Evolutionary conservation across 2,329 filamentous ascomycete species (phyloP).

Genomic region (Bipolaris cookei): DNA sequence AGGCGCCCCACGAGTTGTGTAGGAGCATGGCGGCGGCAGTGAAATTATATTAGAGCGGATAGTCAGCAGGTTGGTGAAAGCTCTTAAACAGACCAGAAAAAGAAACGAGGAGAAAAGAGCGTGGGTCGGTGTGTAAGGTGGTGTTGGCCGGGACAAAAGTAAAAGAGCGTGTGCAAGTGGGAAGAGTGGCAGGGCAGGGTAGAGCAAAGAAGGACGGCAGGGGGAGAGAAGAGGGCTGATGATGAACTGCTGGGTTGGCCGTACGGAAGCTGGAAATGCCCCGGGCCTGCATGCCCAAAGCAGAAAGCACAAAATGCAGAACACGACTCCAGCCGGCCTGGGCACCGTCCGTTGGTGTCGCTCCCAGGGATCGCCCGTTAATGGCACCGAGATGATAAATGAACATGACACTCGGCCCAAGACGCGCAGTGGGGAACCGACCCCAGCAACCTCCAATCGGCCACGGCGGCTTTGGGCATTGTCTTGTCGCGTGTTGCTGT

Average conservation of each 20-base stretch:
- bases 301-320: constrained; percentile 15
- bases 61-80: constrained; percentile 21
- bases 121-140: constrained; percentile 11
- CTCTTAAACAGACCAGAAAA: constrained; percentile 14
- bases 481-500: too few species aligned
- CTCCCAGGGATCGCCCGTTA: constrained; percentile 15
- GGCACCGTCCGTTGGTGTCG: constrained; percentile 14
- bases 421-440: background rate
- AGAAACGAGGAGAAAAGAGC: constrained; percentile 24
- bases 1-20: constrained; percentile 27
- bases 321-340: constrained; percentile 21
- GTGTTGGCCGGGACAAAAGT: constrained; percentile 11
- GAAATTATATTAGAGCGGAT: constrained; percentile 27
- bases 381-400: constrained; percentile 28
- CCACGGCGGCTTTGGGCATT: too few species aligned
- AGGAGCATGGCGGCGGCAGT: constrained; percentile 22
- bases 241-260: constrained; percentile 17
- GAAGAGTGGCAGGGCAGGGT: background rate
- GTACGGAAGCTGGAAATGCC: constrained; percentile 13
- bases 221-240: constrained; percentile 5
- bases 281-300: constrained; percentile 20
- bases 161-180: constrained; percentile 8
- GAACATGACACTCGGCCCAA: too few species aligned
- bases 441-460: background rate
- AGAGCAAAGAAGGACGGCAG: background rate